A percentile compares a stretch with the other conserved stretches of the same genome.
phyloP scores from a whole-genome alignment of 768 basidiomycete genomes.

The Boletus fagicola region DNA sequence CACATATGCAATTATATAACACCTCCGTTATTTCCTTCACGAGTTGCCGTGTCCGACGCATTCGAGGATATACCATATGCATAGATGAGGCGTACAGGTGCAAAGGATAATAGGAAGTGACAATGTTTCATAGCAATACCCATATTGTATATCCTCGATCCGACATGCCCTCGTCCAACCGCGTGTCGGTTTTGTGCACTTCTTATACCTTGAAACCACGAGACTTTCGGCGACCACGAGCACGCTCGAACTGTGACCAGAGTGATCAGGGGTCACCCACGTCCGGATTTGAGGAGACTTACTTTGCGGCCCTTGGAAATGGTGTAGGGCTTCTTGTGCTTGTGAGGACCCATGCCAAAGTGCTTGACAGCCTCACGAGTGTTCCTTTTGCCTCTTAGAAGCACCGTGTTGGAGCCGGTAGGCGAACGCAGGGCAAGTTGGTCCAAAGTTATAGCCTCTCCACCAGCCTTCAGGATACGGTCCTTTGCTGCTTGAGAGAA shows the following conservation, averaged over 20 bases:
- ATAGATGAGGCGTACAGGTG: slow-evolving; percentile 26
- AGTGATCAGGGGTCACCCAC: neutral
- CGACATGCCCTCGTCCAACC: slow-evolving; percentile 28
- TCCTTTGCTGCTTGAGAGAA: slow-evolving; percentile 93
- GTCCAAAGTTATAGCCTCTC: slow-evolving; percentile 93
- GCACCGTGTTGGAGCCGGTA: slow-evolving; percentile 91
- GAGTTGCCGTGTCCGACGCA: neutral
- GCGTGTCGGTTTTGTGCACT: slow-evolving; percentile 34
- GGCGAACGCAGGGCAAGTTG: slow-evolving; percentile 94
- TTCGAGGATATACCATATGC: slow-evolving; percentile 25
- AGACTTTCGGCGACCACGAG: slow-evolving; percentile 98
- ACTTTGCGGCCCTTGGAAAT: slow-evolving; percentile 96
- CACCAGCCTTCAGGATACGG: slow-evolving; percentile 93
- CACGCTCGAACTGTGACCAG: slow-evolving; percentile 81
- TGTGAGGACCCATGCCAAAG: slow-evolving; percentile 98
- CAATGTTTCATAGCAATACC: slow-evolving; percentile 24
- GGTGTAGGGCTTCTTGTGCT: slow-evolving; percentile 98
- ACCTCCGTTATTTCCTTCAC: neutral
- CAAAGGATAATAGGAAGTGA: slow-evolving; percentile 19
- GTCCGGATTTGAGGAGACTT: slow-evolving; percentile 10
- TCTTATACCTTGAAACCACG: slow-evolving; percentile 93
- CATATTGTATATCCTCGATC: slow-evolving; percentile 35
- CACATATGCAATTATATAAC: neutral
- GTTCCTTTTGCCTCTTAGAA: slow-evolving; percentile 91
- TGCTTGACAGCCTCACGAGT: slow-evolving; percentile 94